Base-by-base conservation (phyloP, 2,329 filamentous ascomycete species). In the Tolypocladium pustulatum region DNA sequence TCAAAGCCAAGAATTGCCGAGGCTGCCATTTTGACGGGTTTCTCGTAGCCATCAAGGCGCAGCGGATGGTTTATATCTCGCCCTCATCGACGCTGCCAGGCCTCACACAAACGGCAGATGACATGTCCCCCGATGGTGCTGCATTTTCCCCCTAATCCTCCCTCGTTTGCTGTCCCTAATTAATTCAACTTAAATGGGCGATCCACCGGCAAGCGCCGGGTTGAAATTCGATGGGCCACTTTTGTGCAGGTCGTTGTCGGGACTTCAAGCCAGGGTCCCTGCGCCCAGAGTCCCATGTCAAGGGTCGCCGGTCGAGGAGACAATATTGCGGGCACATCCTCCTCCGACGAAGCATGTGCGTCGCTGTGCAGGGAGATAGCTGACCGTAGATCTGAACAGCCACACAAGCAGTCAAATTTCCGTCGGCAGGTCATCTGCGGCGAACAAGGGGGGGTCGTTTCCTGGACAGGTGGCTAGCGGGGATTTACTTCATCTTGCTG, bases 161-260 rank as follows among this genome's bases (percentile, higher is more conserved):
- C 40, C 36, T 55, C n/a, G 32, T 32, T 38, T 49, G 51, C 32
- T 55, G 20, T 22, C n/a, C 41, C 20, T 22, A 20, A 5, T 40
- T 43, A 27, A 43, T 58, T 17, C 58, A 55, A 60, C 41, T 60
- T 53, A 56, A 58, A 58, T 56, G 38, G 59, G 37, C 25, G 59
- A 54, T 54, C 59, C 57, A 57, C 59, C 46, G 25, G 57, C 56
- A 52, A 61, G 59, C 54, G 41, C 53, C 36, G 40, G 55, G 59
- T 56, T 36, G 53, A 61, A 61, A 56, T 61, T 49, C 57, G 34
- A 52, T 52, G 55, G 59, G 25, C 55, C 56, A 57, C 58, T 57
- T 54, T 51, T 55, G 40, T 61, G 59, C 57, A 56, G 40, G 36
- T 30, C 27, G 59, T 41, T 59, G 60, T 57, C 57, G 57, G 55